Conservation (phyloP, 805 yeast genomes). For the Cyberlindnera euphorbiae region DNA sequence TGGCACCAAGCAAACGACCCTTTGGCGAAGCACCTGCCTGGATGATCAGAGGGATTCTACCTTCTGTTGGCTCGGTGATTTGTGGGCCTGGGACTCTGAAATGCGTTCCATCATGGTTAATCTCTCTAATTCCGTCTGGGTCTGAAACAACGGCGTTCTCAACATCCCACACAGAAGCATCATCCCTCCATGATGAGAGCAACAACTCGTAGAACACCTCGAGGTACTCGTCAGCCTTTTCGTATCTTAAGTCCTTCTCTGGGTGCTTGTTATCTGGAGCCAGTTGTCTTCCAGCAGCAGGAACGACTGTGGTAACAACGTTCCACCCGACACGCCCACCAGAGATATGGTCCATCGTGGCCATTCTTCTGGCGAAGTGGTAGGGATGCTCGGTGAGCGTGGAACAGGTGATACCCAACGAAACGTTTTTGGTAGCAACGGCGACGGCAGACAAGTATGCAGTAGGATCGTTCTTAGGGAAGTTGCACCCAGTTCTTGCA, state of each 20-base stretch:
- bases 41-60: constrained; percentile 40
- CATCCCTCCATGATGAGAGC: constrained; percentile 43
- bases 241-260: constrained; percentile 40
- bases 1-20: constrained; percentile 41
- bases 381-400: constrained; percentile 44
- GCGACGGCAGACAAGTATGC: constrained; percentile 39
- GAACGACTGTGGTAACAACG: constrained; percentile 39
- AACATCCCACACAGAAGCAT: constrained; percentile 28
- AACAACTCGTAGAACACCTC: constrained; percentile 39
- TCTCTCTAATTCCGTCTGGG: constrained; percentile 38
- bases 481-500: constrained; percentile 30
- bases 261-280: constrained; percentile 34
- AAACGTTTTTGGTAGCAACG: constrained; percentile 36
- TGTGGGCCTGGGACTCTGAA: constrained; percentile 38
- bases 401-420: constrained; percentile 40
- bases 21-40: constrained; percentile 43
- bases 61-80: constrained; percentile 41
- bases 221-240: constrained; percentile 40
- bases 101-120: constrained; percentile 37
- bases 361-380: constrained; percentile 40
- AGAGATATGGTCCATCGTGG: constrained; percentile 43
- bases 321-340: constrained; percentile 48
- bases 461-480: constrained; percentile 37
- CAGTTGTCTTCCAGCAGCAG: constrained; percentile 41
- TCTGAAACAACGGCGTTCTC: constrained; percentile 33